Evolutionary conservation across 306 rosid species (phyloP).

Genomic region (Alnus glutinosa): DNA sequence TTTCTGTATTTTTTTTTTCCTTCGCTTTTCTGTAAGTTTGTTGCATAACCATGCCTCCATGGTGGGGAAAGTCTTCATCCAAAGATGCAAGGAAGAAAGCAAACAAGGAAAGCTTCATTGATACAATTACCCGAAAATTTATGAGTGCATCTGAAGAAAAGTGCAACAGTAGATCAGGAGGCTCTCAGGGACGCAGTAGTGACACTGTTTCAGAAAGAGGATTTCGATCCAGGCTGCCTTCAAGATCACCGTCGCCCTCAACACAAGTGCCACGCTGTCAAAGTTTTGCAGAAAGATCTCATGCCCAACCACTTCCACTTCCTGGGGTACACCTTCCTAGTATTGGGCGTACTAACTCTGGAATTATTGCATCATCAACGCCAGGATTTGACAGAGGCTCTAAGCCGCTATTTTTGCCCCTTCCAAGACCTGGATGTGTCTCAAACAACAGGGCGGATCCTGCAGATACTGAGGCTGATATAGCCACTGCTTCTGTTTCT

Average conservation of each 20-base stretch:
- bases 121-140: constrained; percentile 70
- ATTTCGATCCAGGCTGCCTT: constrained; percentile 57
- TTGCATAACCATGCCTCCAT: constrained; percentile 63
- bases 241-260: constrained; percentile 91
- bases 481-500: constrained; percentile 59
- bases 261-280: constrained; percentile 86
- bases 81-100: constrained; percentile 87
- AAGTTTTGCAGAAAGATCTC: constrained; percentile 88
- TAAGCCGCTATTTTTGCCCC: constrained; percentile 63
- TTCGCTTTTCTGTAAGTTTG: constrained; percentile 22
- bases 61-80: constrained; percentile 93
- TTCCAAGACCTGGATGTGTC: constrained; percentile 73
- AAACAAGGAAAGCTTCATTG: constrained; percentile 76
- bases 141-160: constrained; percentile 74
- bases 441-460: constrained; percentile 51
- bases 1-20: constrained; percentile 10
- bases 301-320: constrained; percentile 93
- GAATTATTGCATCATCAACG: constrained; percentile 67
- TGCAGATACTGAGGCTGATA: constrained; percentile 76
- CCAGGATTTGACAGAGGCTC: constrained; percentile 61
- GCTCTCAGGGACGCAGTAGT: constrained; percentile 56
- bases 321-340: constrained; percentile 68
- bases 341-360: constrained; percentile 78
- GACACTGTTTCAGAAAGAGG: constrained; percentile 86
- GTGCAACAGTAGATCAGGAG: constrained; percentile 59